Base-by-base conservation (phyloP, 2,329 filamentous ascomycete genomes). In the Cladosporium halotolerans region DNA sequence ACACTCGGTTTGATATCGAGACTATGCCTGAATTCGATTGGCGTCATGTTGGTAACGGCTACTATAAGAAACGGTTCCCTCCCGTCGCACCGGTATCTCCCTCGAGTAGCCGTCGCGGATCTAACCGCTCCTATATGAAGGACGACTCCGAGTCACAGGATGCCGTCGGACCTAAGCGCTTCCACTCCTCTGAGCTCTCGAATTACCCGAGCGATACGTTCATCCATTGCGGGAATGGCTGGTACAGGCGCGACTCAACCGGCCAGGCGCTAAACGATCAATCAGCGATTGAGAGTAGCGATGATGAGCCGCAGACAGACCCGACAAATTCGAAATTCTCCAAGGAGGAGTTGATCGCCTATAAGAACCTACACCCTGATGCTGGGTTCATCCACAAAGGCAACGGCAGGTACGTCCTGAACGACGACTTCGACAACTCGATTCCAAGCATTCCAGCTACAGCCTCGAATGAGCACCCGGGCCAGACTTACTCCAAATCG, bases 221-320 rank as follows among this genome's bases (percentile, higher is more conserved):
- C n/a, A 52, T 57, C 39, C 60, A 63, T 44, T 54, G 53, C 38
- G 61, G 61, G 11, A 63, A 63, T 47, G 58, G 59, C 16, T 63
- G 58, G 58, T 63, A 58, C 40, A 34, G 39, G 23, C 40, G 31
- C 40, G 9, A 23, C 23, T 51, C 48, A 14, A 38, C 18, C 4
- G 13, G 16, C 16, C 48, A 51, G 38, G 40, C 7, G 44, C 32
- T 31, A 9, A n/a, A 31, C 40, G 40, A 51, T 51, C 48, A 51
- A 51, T 44, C 48, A 9, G 48, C 48, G 13, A 51, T 51, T 31
- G 48, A 44, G 16, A 44, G 40, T 16, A 33, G 48, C 18, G 51
- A 53, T 3, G 43, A 53, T 14, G 42, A 53, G 19, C 40, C n/a
- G 28, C 31, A 34, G 7, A 23, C n/a, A 11, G 18, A n/a, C n/a